Evolutionary conservation across 805 yeast species (phyloP).

Genomic region (Zygosaccharomyces siamensis): DNA sequence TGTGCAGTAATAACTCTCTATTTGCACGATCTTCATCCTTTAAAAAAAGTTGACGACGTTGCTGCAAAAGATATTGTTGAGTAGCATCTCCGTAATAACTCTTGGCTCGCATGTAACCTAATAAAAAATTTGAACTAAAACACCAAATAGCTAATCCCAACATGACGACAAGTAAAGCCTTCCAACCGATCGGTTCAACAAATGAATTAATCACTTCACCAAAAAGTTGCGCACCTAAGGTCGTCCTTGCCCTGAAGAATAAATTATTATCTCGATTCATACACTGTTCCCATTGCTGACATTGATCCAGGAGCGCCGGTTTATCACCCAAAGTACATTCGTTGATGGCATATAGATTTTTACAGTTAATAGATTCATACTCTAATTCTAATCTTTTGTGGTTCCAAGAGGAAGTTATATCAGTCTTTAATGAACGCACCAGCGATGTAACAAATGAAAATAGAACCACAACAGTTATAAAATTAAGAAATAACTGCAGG

Average conservation of each 20-base stretch:
- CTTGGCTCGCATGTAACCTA: slow-evolving; percentile 60
- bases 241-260: slow-evolving; percentile 45
- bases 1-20: background rate
- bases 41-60: slow-evolving; percentile 6
- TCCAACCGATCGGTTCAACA: slow-evolving; percentile 62
- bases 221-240: slow-evolving; percentile 55
- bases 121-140: slow-evolving; percentile 57
- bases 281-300: slow-evolving; percentile 61
- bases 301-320: slow-evolving; percentile 54
- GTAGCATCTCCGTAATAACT: slow-evolving; percentile 35
- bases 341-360: slow-evolving; percentile 48
- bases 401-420: slow-evolving; percentile 48
- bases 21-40: slow-evolving; percentile 1
- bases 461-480: slow-evolving; percentile 42
- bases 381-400: slow-evolving; percentile 43
- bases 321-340: slow-evolving; percentile 48
- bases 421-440: slow-evolving; percentile 47
- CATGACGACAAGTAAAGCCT: slow-evolving; percentile 46
- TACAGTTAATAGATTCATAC: slow-evolving; percentile 52
- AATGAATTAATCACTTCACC: slow-evolving; percentile 59
- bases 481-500: slow-evolving; percentile 51
- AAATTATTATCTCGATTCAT: slow-evolving; percentile 50
- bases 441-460: slow-evolving; percentile 42
- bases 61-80: slow-evolving; percentile 7
- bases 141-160: slow-evolving; percentile 41